phyloP scores from a whole-genome alignment of 768 basidiomycete species.

The Russula compacta region DNA sequence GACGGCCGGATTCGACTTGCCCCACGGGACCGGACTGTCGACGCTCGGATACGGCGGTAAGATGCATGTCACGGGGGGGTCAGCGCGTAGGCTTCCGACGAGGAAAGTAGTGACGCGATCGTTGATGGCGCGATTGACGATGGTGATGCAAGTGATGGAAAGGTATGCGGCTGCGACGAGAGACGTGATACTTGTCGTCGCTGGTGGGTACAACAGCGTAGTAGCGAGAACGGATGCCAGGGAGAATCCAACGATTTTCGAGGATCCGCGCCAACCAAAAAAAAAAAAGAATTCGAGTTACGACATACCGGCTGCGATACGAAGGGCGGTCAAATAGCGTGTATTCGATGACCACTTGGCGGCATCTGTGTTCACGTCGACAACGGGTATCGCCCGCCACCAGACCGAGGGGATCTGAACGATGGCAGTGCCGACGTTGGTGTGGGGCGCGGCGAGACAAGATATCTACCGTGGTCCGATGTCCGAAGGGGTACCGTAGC shows the following conservation, averaged over 20 bases:
- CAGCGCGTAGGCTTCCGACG: constrained; percentile 21
- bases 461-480: constrained; percentile 47
- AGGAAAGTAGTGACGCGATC: constrained; percentile 37
- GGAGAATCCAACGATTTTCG: no score
- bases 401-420: constrained; percentile 54
- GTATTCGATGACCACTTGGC: constrained; percentile 75
- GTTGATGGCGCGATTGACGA: constrained; percentile 55
- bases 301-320: constrained; percentile 72
- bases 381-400: constrained; percentile 28
- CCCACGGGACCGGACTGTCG: constrained; percentile 4
- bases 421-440: constrained; percentile 47
- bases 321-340: constrained; percentile 61
- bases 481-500: constrained; percentile 33
- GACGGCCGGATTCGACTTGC: constrained; percentile 29
- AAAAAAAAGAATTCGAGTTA: neutral
- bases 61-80: constrained; percentile 23
- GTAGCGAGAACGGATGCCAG: constrained; percentile 64
- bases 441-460: constrained; percentile 50
- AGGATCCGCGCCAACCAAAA: neutral
- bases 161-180: constrained; percentile 55
- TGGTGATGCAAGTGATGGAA: constrained; percentile 42
- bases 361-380: constrained; percentile 49
- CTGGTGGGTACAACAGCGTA: constrained; percentile 36
- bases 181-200: constrained; percentile 34
- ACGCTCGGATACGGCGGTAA: constrained; percentile 9